A percentile compares a stretch with the other conserved stretches of the same genome.
phyloP scores from a whole-genome alignment of 805 yeast genomes.

The Metschnikowia kunwiensis region DNA sequence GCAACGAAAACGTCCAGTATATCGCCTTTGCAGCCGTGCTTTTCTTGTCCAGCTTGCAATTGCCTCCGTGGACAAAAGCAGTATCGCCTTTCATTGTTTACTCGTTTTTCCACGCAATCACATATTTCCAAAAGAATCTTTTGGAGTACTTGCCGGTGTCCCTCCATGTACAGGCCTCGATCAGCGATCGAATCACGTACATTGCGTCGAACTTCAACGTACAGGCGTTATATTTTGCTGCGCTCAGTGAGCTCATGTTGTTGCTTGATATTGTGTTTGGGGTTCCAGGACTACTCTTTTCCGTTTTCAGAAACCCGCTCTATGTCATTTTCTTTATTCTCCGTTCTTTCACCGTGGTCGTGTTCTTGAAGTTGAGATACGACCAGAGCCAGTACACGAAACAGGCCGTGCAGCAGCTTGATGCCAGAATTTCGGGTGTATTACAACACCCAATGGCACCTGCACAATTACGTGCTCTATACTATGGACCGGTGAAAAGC shows the following conservation, averaged over 20 bases:
- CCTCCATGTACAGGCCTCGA: constrained; percentile 26
- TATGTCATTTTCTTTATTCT: constrained; percentile 32
- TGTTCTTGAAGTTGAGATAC: constrained; percentile 36
- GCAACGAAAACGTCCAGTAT: constrained; percentile 44
- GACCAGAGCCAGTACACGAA: constrained; percentile 32
- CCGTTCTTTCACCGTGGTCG: constrained; percentile 31
- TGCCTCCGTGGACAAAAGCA: constrained; percentile 39
- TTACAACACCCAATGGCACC: constrained; percentile 18
- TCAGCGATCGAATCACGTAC: constrained; percentile 28
- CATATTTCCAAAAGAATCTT: constrained; percentile 37
- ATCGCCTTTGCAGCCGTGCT: constrained; percentile 32
- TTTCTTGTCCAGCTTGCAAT: constrained; percentile 26
- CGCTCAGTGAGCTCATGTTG: constrained; percentile 35
- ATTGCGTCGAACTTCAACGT: constrained; percentile 34
- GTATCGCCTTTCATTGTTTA: constrained; percentile 35
- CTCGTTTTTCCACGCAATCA: constrained; percentile 36
- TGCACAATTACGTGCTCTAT: constrained; percentile 14
- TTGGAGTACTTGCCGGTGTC: constrained; percentile 33
- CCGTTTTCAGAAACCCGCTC: constrained; percentile 21
- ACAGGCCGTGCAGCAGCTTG: constrained; percentile 44
- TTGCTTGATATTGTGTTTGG: constrained; percentile 24
- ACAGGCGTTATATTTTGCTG: constrained; percentile 37
- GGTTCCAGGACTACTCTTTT: constrained; percentile 26
- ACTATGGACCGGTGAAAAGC: constrained; percentile 21
- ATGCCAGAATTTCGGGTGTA: constrained; percentile 34